phyloP scores from a whole-genome alignment of 1,139 yeast genomes.

The Diutina mesorugosa region DNA sequence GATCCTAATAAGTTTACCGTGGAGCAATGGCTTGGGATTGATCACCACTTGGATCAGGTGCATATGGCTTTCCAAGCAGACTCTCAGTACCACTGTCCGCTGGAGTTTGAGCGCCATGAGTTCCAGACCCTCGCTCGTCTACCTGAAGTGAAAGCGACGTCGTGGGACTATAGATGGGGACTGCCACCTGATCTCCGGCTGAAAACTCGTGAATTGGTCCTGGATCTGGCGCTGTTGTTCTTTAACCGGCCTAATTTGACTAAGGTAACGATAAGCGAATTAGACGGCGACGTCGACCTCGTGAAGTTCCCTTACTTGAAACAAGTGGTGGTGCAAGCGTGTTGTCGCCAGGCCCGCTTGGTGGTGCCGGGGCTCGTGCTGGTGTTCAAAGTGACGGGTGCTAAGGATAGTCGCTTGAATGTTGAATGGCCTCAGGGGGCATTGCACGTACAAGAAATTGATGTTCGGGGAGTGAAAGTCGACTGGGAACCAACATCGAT shows the following conservation, averaged over 20 bases:
- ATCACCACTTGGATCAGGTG: not conserved
- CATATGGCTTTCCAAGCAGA: not conserved
- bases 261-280: not conserved
- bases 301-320: not conserved
- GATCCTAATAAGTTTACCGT: not conserved
- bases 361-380: not conserved
- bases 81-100: not conserved
- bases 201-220: not conserved
- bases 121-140: not conserved
- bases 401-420: not conserved
- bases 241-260: not conserved
- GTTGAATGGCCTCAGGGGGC: not conserved
- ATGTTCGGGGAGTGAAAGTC: not conserved
- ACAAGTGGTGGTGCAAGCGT: not conserved
- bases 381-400: not conserved
- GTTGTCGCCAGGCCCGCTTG: not conserved
- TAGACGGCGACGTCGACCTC: not conserved
- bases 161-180: not conserved
- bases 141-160: not conserved
- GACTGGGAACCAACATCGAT: not conserved
- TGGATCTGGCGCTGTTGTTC: not conserved
- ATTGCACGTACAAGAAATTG: not conserved
- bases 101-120: not conserved
- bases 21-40: not conserved
- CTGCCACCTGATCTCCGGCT: not conserved